Evolutionary conservation across 345 rosid genomes (phyloP).

Genomic region (Acer saccharum): DNA sequence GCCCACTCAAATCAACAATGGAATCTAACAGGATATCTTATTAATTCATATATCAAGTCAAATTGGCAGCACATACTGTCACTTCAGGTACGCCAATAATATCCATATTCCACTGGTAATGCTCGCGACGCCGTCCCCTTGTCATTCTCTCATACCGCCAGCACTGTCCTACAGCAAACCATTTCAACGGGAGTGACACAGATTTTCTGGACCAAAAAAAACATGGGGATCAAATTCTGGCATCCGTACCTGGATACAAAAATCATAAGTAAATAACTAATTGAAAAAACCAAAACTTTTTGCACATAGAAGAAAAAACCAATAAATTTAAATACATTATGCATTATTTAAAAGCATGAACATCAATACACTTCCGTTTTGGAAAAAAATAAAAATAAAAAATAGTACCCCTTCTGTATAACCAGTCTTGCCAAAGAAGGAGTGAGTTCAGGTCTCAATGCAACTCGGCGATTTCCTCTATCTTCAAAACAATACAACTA

Average conservation of each 20-base stretch:
- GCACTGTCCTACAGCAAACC: conserved; percentile 97
- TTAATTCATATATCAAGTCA: conserved; percentile 8
- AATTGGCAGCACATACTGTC: conserved; percentile 48
- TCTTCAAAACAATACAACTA: conserved; percentile 96
- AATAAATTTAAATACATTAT: background rate
- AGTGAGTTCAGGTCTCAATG: conserved; percentile 96
- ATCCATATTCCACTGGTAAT: conserved; percentile 99
- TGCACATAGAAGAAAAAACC: conserved; percentile 6
- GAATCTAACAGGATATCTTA: background rate
- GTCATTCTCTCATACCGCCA: conserved; percentile 99
- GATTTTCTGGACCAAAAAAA: conserved; percentile 88
- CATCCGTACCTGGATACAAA: conserved; percentile 63
- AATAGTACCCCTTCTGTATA: conserved; percentile 84
- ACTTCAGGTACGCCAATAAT: conserved; percentile 91
- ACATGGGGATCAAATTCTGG: conserved; percentile 63
- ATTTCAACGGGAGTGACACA: conserved; percentile 83
- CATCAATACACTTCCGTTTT: background rate
- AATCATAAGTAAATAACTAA: conserved; percentile 38
- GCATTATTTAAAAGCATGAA: conserved; percentile 2
- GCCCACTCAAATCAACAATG: background rate
- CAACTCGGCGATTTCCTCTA: conserved; percentile 92
- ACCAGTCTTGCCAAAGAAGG: conserved; percentile 95
- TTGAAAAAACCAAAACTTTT: conserved; percentile 5
- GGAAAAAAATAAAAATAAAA: background rate
- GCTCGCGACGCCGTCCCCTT: conserved; percentile 93